Percentiles rank a stretch among this genome's conserved stretches.
phyloP scores from a whole-genome alignment of 2,329 filamentous ascomycete species.

The Trichophyton schoenleinii region DNA sequence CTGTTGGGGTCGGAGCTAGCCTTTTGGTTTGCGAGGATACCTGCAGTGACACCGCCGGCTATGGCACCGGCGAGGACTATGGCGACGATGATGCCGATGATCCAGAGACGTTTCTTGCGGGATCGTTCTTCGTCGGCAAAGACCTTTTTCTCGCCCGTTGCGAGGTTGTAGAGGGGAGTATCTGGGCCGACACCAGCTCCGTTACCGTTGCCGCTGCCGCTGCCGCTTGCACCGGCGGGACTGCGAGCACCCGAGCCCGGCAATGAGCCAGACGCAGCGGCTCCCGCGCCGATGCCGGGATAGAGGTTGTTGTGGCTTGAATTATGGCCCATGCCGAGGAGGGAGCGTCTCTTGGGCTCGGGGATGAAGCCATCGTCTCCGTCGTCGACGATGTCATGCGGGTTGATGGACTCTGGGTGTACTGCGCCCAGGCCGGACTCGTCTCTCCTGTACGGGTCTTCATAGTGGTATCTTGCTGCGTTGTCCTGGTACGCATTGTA shows the following conservation, averaged over 20 bases:
- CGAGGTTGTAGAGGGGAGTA: slow-evolving; percentile 41
- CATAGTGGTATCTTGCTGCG: slow-evolving; percentile 26
- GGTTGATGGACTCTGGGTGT: slow-evolving; percentile 52
- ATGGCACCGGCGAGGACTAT: slow-evolving; percentile 58
- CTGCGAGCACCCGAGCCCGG: slow-evolving; percentile 11
- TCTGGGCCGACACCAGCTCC: not conserved
- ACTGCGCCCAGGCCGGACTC: slow-evolving; percentile 38
- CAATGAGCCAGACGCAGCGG: slow-evolving; percentile 21
- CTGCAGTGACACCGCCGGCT: slow-evolving; percentile 61
- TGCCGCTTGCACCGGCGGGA: slow-evolving; percentile 22
- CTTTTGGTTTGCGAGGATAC: slow-evolving; percentile 47
- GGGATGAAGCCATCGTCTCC: slow-evolving; percentile 69
- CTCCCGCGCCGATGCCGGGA: slow-evolving; percentile 36
- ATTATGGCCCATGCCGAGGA: slow-evolving; percentile 43
- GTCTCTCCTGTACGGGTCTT: slow-evolving; percentile 56
- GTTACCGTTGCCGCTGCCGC: slow-evolving; percentile 27
- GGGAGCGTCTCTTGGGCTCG: slow-evolving; percentile 43
- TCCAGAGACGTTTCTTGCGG: slow-evolving; percentile 57
- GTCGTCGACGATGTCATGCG: slow-evolving; percentile 71
- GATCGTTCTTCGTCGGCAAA: slow-evolving; percentile 50
- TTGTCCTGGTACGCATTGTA: not conserved
- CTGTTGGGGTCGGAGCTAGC: slow-evolving; percentile 15
- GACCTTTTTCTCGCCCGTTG: slow-evolving; percentile 50
- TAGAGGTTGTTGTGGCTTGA: slow-evolving; percentile 25
- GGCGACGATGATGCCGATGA: slow-evolving; percentile 51